Base-by-base conservation (phyloP, 768 basidiomycete species). In the Boletus rex-veris region DNA sequence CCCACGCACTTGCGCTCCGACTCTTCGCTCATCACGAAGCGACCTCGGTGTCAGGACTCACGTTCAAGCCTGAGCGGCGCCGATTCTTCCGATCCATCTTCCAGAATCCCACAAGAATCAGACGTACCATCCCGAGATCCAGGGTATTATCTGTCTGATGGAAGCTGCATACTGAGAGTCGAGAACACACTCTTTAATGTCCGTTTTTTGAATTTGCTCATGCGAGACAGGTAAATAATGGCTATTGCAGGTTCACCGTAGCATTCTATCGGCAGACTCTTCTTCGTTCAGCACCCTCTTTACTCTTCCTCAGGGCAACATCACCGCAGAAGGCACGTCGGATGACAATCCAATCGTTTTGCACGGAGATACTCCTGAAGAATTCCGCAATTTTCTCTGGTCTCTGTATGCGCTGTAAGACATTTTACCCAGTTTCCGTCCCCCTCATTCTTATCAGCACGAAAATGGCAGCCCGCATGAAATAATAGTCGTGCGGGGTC, bases 301-400 rank as follows among this genome's bases (percentile, higher is more conserved):
- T 63, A 75, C 79, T 5, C 70, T 90, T 21, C 88, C 88, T 4
- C 80, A 83, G 64, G 84, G 81, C 3, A 68, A 73, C 38, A 64
- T 67, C 9, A 62, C 69, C 14, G 68, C 62, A 2, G 87, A 90
- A 61, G 89, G 89, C 4, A 66, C 63, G 15, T 82, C 80, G 9
- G 88, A 90, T 61, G 77, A 79, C 24, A 79, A 81, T 53, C 88
- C 89, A 1, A 79, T 91, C 35, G 57, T 81, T 30, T 75, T 90
- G 31, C 67, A 69, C 2, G 88, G 87, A 1, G 85, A 90, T 55
- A 81, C 79, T 0, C 75, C 79, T 9, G 69, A 76, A 4, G 85
- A 90, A 66, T 90, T 91, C 64, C 77, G 79, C 45, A 78, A 85
- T 64, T 86, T 91, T 60, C 76, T 91, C 31, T 88, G 84, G 84